Percentiles rank a stretch among this genome's conserved stretches.
These are phyloP conservation scores for Phaeodactylum tricornutum DNA, from an alignment of 108 stramenopile genomes.

Conservation along the genomic window DNA sequence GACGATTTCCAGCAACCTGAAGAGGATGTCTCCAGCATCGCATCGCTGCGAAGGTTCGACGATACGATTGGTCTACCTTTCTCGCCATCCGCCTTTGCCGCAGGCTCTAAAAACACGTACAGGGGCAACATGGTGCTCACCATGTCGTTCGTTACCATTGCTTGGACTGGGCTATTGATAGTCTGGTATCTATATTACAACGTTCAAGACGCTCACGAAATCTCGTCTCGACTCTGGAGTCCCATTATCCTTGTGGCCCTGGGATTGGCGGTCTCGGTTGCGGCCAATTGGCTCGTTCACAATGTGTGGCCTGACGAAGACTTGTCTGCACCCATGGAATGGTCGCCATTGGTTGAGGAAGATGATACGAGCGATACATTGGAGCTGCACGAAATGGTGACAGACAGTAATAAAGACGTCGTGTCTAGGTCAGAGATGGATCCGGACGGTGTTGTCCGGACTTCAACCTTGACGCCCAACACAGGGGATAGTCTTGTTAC, in stretches of 20 bases:
- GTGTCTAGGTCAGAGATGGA: neutral
- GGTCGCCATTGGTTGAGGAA: neutral
- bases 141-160: neutral
- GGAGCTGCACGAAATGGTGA: neutral
- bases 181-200: neutral
- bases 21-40: neutral
- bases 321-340: neutral
- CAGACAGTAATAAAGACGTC: neutral
- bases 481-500: too few species aligned
- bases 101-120: neutral
- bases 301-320: neutral
- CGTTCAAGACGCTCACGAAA: neutral
- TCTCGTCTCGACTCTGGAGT: neutral
- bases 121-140: neutral
- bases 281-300: neutral
- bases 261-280: neutral
- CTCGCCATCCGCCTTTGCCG: neutral
- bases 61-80: neutral
- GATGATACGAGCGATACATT: neutral
- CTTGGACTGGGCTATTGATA: neutral
- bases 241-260: neutral
- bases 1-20: neutral
- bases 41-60: neutral
- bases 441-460: neutral
- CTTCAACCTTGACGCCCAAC: too few species aligned